These are phyloP conservation scores for Collybia mongolica DNA, from an alignment of 768 basidiomycete genomes.

Conservation along the genomic window DNA sequence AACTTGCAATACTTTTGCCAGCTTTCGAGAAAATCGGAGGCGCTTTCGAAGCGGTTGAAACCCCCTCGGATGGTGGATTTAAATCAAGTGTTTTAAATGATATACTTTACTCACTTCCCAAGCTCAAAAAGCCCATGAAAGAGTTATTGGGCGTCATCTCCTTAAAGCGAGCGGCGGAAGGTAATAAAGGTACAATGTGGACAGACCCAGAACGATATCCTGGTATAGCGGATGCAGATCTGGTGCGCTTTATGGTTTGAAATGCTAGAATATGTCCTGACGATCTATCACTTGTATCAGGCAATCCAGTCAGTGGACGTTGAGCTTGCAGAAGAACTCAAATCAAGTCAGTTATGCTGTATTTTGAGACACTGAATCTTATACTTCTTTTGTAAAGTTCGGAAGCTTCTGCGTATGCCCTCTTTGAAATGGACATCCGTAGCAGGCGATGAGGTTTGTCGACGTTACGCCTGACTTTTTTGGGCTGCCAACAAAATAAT, in stretches of 20 bases:
- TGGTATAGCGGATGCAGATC: constrained; percentile 51
- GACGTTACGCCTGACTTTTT: background rate
- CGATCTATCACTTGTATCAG: constrained; percentile 33
- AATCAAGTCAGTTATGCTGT: constrained; percentile 43
- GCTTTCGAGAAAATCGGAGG: constrained; percentile 72
- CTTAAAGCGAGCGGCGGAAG: constrained; percentile 60
- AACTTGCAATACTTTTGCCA: constrained; percentile 71
- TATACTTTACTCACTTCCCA: constrained; percentile 68
- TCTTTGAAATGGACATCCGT: constrained; percentile 68
- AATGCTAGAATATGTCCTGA: background rate
- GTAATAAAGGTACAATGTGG: constrained; percentile 75
- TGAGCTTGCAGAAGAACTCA: constrained; percentile 75
- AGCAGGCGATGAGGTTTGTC: constrained; percentile 65
- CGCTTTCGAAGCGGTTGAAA: constrained; percentile 52
- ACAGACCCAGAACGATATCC: constrained; percentile 43
- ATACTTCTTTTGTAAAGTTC: constrained; percentile 41
- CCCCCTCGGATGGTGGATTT: constrained; percentile 52
- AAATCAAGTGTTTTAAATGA: constrained; percentile 66
- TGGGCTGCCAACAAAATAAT: background rate
- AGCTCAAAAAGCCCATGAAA: constrained; percentile 51
- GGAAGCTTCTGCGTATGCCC: constrained; percentile 71
- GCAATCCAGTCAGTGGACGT: constrained; percentile 64
- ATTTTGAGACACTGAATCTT: background rate
- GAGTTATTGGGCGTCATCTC: constrained; percentile 56
- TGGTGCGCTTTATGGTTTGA: constrained; percentile 43